These are phyloP conservation scores for Colletotrichum sp. DNA, from an alignment of 2,329 filamentous ascomycete genomes.

Conservation along the genomic window DNA sequence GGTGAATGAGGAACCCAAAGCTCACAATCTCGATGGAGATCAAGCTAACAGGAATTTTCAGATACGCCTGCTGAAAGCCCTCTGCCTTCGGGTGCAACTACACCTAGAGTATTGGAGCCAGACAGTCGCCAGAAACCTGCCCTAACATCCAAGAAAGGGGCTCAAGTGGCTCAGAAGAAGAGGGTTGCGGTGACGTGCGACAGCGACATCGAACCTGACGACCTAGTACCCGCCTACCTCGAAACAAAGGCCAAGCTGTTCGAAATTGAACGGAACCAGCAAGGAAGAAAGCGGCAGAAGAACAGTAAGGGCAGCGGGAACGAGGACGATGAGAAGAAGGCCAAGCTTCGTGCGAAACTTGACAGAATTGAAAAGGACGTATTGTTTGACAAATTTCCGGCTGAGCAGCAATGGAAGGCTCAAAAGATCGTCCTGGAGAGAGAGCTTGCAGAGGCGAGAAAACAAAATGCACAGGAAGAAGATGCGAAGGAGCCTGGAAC, in stretches of 20 bases:
- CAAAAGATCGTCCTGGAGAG: constrained; percentile 66
- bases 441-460: constrained; percentile 59
- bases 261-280: constrained; percentile 57
- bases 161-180: constrained; percentile 36
- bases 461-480: constrained; percentile 39
- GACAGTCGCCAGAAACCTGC: constrained; percentile 14
- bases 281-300: constrained; percentile 47
- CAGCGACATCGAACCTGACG: constrained; percentile 76
- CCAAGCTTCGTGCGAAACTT: constrained; percentile 76
- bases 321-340: constrained; percentile 58
- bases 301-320: constrained; percentile 37
- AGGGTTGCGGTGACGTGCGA: constrained; percentile 60
- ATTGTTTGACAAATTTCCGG: constrained; percentile 72
- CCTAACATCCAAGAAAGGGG: constrained; percentile 19
- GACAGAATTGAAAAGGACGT: constrained; percentile 79
- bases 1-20: constrained; percentile 28
- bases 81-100: constrained; percentile 53
- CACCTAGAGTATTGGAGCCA: constrained; percentile 47
- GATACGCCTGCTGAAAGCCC: constrained; percentile 58
- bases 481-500: constrained; percentile 24
- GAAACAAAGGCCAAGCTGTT: constrained; percentile 75
- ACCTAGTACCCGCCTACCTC: constrained; percentile 78
- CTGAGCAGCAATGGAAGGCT: constrained; percentile 69
- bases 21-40: background rate
- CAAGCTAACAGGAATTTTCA: constrained; percentile 23